Evolutionary conservation across 768 basidiomycete species (phyloP), one percentile per base, ranked within the genome.

Genomic region (Phlegmacium glaucopus): DNA sequence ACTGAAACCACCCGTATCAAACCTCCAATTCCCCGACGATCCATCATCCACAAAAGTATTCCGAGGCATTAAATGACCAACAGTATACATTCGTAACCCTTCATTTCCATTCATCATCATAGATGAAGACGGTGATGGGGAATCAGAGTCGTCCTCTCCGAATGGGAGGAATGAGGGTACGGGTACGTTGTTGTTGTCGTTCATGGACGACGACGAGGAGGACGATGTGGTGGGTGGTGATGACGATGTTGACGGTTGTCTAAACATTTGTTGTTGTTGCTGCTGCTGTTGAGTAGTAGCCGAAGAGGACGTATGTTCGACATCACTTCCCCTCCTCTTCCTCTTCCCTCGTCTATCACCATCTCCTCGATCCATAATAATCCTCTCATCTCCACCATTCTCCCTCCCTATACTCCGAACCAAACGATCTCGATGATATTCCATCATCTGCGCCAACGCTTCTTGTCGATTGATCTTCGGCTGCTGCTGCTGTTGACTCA

Each of bases 81-180:
- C 78, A 1, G 89, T 90, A 60, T 87, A 87, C 44, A 90, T 86
- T 61, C 88, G 85, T 44, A 90, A 63, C 4, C 85, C 87, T 56
- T 85, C 79, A 49, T 87, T 84, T 35, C 63, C 79, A 49, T 87
- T 84, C 35, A 63, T 61, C 56, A 62, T 51, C 42, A 60, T 57
- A 17, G 27, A 39, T 7, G 12, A 26, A 27, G 38, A 34, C 35
- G 28, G 36, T 41, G 6, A 39, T 39, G 1, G 53, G n/a, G 44
- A 54, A 51, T 76, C 75, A 6, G 55, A 56, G 47, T 69, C 61
- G 57, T 22, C 22, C 5, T 22, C 22, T 22, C 22, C 46, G 9
- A 34, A 17, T 13, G 18, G 29, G 17, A 39, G 5, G 27, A 18
- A 17, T 12, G n/a, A 36, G 9, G 6, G 40, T 40, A 12, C 16